Evolutionary conservation across 129 eudicot genomes (phyloP), one percentile per base, ranked within the genome.

Genomic region (Apium graveolens): DNA sequence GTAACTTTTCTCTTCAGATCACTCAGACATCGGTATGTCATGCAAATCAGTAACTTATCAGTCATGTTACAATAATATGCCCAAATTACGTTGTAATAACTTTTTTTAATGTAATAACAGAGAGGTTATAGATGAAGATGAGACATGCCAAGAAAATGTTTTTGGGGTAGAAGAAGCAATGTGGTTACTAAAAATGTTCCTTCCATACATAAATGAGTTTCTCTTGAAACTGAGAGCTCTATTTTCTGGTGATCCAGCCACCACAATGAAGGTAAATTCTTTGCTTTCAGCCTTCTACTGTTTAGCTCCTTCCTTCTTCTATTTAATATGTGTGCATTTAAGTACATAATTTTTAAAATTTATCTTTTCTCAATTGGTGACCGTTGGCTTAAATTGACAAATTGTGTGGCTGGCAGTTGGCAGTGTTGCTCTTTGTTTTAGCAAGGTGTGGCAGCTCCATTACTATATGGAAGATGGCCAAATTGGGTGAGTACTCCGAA

Each of bases 401-500:
- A 35, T 13, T 7, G 20, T 70, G 44, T 66, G 41, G 74, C 55
- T 81, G 84, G 83, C 95, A 93, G 98, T 74, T 93, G 91, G 97
- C 98, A 72, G 96, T 91, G 83, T 78, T 93, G 82, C 92, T 93
- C 39, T 93, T 93, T 88, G 80, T 88, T 86, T 93, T 93, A 88
- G 98, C 97, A 80, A 81, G 93, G 83, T 86, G 96, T 88, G 98
- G 98, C 75, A 88, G 93, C 83, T 93, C 97, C 78, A 88, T 93
- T 76, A 93, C 98, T 75, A 86, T 93, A 63, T 91, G 98, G 97
- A 91, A 91, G 82, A 88, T 89, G 96, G 88, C 88, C 80, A 93
- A 93, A 87, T 79, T 93, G 79, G 97, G 98, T 93, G 82, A 89
- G 91, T 84, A 11, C 16, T 7, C 9, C 26, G 57, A 18, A 17